These are phyloP conservation scores for Ambrosia trifida DNA, from an alignment of 129 eudicot genomes.

Conservation along the genomic window DNA sequence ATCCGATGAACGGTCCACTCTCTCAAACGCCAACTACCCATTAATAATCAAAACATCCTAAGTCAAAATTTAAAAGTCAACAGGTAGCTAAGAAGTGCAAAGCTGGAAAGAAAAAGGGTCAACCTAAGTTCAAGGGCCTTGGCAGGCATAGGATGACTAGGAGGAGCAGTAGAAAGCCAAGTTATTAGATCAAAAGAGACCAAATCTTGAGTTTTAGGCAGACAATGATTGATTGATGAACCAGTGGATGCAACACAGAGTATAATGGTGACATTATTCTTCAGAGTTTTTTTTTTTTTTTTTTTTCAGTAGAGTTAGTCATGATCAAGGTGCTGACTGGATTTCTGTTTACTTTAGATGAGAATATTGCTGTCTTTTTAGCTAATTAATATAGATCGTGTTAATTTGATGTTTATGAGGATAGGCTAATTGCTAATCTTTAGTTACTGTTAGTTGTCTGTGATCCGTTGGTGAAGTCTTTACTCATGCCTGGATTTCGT, in stretches of 20 bases:
- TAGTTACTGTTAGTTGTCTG: neutral
- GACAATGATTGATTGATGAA: neutral
- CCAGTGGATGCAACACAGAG: neutral
- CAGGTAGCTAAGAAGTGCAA: constrained; percentile 19
- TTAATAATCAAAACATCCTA: no score
- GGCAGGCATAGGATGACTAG: constrained; percentile 24
- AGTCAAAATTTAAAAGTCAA: constrained; percentile 1
- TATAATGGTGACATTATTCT: neutral
- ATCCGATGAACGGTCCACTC: no score
- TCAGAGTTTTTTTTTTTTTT: neutral
- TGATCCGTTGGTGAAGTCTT: no score
- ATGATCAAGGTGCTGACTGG: constrained; percentile 14
- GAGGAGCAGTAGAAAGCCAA: constrained; percentile 18
- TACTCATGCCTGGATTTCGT: no score
- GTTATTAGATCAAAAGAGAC: constrained; percentile 5
- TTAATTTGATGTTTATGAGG: constrained; percentile 15
- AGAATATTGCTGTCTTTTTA: no score
- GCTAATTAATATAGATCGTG: no score
- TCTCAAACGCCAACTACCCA: no score
- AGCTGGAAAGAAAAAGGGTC: constrained; percentile 14
- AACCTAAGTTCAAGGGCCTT: constrained; percentile 3
- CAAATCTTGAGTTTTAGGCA: constrained; percentile 9
- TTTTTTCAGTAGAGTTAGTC: neutral
- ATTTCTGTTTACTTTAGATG: neutral
- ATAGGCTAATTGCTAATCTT: constrained; percentile 6